Evolutionary conservation across 1,284 basidiomycete species (phyloP), one percentile per base, ranked within the genome.

Genomic region (Pseudozyma pruni): DNA sequence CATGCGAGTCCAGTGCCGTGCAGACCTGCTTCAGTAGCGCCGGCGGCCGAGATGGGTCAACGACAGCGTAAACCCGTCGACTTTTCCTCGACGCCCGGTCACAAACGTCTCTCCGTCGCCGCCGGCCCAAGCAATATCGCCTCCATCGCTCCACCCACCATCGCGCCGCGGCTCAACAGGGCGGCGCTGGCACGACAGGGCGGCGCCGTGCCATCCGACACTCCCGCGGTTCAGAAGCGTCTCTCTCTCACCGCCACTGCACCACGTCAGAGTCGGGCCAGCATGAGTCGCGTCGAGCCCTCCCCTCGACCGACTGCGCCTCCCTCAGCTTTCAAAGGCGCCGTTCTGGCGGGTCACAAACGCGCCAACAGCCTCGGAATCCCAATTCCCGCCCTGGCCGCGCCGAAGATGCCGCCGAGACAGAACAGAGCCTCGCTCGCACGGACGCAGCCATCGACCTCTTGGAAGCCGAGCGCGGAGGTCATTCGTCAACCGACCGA

Each of bases 81-180:
- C 47, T 75, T 51, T 22, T 56, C 56, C 57, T 66, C 50, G 49
- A 72, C 71, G 1, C 75, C 75, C 0, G 75, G 73, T 1, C 75
- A 77, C 54, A 75, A 73, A 47, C 47, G 54, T 33, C 46, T 31
- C 14, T 53, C 51, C 10, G 40, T 53, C 2, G 41, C 13, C 16
- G 22, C n/a, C 8, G 14, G 34, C 10, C 23, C 13, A 13, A 43
- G 19, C 3, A 49, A 7, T 7, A 40, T 70, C n/a, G 44, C 67
- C 13, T 66, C 58, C 14, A 53, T 56, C 16, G 46, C 61, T 7
- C 46, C 55, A 19, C 70, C 70, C 0, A 17, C 50, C 5, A 54
- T 73, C n/a, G 64, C 50, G 6, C 70, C 73, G 6, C 29, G 69
- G n/a, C 34, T 42, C 37, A 72, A 59, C 40, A 40, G 54, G 27